Percentiles rank a stretch among this genome's conserved stretches.
Conservation (phyloP, 306 rosid species). For the Morella rubra region DNA sequence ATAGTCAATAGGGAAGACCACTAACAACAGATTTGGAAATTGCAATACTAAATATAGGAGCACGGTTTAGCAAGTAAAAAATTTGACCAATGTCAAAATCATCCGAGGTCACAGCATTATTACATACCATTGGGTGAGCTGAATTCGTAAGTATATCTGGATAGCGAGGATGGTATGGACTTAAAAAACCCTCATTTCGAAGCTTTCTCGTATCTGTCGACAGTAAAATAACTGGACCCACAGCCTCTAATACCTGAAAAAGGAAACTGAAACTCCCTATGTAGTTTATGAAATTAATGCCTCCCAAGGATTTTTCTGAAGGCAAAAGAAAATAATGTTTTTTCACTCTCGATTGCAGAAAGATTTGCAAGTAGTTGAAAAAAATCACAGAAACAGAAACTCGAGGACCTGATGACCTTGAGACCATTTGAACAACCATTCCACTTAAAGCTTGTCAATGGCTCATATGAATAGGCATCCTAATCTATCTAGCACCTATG, state of each 20-base stretch:
- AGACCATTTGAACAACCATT: conserved; percentile 4
- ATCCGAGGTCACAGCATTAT: conserved; percentile 5
- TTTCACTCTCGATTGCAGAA: not conserved
- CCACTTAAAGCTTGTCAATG: not conserved
- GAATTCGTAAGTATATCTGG: conserved; percentile 99
- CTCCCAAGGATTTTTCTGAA: not conserved
- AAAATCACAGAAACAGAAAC: not conserved
- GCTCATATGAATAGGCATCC: conserved; percentile 5
- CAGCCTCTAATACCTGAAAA: conserved; percentile 91
- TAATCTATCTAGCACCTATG: not conserved
- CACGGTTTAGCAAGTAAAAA: not conserved
- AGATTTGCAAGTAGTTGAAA: not conserved
- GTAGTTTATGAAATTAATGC: not conserved
- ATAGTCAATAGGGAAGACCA: conserved; percentile 20
- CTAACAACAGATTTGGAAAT: not conserved
- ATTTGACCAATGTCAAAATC: not conserved
- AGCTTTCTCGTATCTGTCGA: conserved; percentile 98
- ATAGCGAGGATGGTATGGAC: conserved; percentile 99
- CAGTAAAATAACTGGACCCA: conserved; percentile 90
- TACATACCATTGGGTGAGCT: conserved; percentile 90
- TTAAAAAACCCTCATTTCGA: conserved; percentile 93
- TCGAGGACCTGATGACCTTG: not conserved
- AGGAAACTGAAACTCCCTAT: not conserved
- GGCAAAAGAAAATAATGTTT: not conserved
- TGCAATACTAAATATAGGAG: not conserved